Base-by-base conservation (phyloP, 2,329 filamentous ascomycete genomes). In the Aspergillus spinulosporus region DNA sequence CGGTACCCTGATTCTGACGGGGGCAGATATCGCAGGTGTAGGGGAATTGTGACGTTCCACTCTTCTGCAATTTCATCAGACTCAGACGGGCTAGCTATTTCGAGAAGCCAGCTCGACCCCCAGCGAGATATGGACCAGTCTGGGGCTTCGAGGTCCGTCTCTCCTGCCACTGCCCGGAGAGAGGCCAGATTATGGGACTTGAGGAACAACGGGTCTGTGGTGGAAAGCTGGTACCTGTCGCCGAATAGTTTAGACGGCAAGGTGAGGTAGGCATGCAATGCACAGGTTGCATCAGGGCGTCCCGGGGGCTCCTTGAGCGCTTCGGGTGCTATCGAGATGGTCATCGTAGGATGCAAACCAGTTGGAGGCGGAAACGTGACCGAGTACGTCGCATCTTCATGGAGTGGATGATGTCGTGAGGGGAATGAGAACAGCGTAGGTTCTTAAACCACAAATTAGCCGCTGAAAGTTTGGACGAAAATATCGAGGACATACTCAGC, bases 111-210 rank as follows among this genome's bases (percentile, higher is more conserved):
- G 12, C 82, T 85, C 0, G 88, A 92, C 4, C 93, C 93, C 93
- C 93, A 97, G 32, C 80, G 73, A 5, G 81, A 69, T 31, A 91
- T 82, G 1, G 87, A 84, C 78, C 95, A 97, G 65, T 88, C 88
- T 1, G 93, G 93, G 0, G 91, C 92, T 76, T 97, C 93, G 52
- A 97, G 86, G 64, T 97, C 92, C 5, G 92, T 89, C 15, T 90
- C 89, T 8, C 89, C 83, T 28, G 85, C 86, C 11, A 90, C 82
- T 61, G 88, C 84, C 44, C 82, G 85, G 40, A 95, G 76, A 1
- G 83, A 78, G 2, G 81, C 79, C 15, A 97, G 81, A 67, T 95
- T 90, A 66, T 96, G 91, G 0, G 90, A 92, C 3, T 84, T 74
- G 31, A 96, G 81, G 74, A 95, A 94, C 4, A 96, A 80, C 0